phyloP scores from a whole-genome alignment of 306 rosid species.

The Quercus variabilis region DNA sequence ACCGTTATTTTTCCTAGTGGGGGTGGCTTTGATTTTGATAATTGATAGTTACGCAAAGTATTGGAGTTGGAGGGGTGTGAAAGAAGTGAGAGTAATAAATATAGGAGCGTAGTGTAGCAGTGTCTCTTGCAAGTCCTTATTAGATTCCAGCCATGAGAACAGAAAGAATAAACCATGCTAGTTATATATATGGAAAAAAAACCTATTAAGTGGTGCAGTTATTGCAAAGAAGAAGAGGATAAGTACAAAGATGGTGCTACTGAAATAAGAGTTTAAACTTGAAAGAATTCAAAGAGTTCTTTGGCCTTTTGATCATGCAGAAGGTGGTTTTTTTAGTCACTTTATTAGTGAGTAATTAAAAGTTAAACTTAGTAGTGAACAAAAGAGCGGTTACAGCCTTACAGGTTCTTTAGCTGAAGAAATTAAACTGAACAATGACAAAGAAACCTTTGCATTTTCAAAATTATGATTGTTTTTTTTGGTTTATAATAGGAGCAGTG shows the following conservation, averaged over 20 bases:
- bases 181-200: not conserved
- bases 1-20: slow-evolving; percentile 2
- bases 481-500: not conserved
- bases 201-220: not conserved
- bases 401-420: slow-evolving; percentile 13
- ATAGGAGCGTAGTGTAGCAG: slow-evolving; percentile 33
- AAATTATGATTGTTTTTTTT: not conserved
- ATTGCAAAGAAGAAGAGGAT: not conserved
- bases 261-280: slow-evolving; percentile 14
- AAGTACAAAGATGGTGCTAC: slow-evolving; percentile 6
- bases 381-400: slow-evolving; percentile 47
- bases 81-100: slow-evolving; percentile 57
- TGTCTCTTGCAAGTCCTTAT: not conserved
- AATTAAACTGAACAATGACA: slow-evolving; percentile 8
- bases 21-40: slow-evolving; percentile 6
- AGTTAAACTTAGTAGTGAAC: slow-evolving; percentile 14
- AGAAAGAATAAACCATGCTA: slow-evolving; percentile 12
- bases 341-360: not conserved
- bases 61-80: slow-evolving; percentile 35
- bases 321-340: slow-evolving; percentile 12
- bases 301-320: slow-evolving; percentile 19
- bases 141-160: slow-evolving; percentile 18
- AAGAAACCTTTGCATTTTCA: not conserved
- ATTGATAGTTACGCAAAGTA: slow-evolving; percentile 30
- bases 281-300: slow-evolving; percentile 36